Base-by-base conservation (phyloP, 495 filamentous ascomycete genomes). In the Tetracladium setigerum region DNA sequence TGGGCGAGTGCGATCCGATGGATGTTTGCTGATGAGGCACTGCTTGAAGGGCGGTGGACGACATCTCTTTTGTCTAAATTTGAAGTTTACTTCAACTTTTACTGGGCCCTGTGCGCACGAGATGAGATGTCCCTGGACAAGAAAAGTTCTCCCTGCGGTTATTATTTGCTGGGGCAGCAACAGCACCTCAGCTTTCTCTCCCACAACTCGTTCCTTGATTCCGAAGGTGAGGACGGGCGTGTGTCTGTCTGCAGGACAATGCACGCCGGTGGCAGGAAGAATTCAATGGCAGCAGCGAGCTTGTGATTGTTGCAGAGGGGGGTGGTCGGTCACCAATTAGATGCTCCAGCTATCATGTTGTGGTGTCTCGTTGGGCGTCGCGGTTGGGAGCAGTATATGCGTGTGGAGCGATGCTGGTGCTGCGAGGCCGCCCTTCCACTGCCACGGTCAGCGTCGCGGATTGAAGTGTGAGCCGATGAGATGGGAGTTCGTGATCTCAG, bases 21-120 rank as follows among this genome's bases (percentile, higher is more conserved):
- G 67, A 53, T 41, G 76, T 60, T 46, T 72, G 63, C 50, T 73
- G 74, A 52, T 74, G 74, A 49, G 71, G 67, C 49, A 68, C 66
- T 47, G 74, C 56, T 55, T 80, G 77, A 55, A 79, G 62, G 51
- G 74, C 72, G 66, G 72, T 74, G 55, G 72, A 73, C 59, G 73
- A 76, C 74, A 77, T 75, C 31, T 50, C 47, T 50, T 27, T 15
- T 22, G n/a, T 27, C 48, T 24, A 7, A 27, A 27, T 27, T 3
- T n/a, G n/a, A n/a, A n/a, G n/a, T n/a, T n/a, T n/a, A n/a, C n/a
- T n/a, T n/a, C n/a, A n/a, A n/a, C n/a, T n/a, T n/a, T n/a, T n/a
- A n/a, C n/a, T n/a, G n/a, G n/a, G n/a, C n/a, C n/a, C n/a, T n/a
- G n/a, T n/a, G n/a, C n/a, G n/a, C n/a, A n/a, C n/a, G n/a, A n/a